phyloP scores from a whole-genome alignment of 192 early-diverging fungal species.

The Entomortierella beljakovae region DNA sequence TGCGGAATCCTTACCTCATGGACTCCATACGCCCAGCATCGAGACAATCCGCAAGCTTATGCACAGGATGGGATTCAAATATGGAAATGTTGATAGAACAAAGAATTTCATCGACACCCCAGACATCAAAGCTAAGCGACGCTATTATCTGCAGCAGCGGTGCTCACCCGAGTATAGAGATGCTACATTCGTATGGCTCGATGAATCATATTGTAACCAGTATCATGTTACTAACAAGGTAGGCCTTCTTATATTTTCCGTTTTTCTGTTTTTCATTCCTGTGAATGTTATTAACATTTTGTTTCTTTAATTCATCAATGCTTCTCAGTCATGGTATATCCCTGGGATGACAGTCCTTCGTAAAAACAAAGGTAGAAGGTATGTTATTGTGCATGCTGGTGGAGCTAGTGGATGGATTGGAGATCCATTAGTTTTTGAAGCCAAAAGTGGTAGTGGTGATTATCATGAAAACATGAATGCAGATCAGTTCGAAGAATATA shows the following conservation, averaged over 20 bases:
- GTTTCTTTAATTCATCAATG: too few species aligned
- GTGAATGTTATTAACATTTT: too few species aligned
- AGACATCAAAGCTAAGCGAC: not conserved
- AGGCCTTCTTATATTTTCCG: not conserved
- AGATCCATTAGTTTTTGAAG: conserved; percentile 8
- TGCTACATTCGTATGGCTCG: conserved; percentile 25
- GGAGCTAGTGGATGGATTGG: conserved; percentile 13
- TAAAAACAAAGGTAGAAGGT: conserved; percentile 3
- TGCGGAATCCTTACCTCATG: too few species aligned
- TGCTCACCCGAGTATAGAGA: conserved; percentile 21
- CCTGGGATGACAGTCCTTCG: conserved; percentile 12
- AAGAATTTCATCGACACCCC: conserved; percentile 21
- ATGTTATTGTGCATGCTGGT: conserved; percentile 18
- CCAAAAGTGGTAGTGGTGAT: not conserved
- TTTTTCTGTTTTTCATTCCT: too few species aligned
- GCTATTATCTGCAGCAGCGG: conserved; percentile 8
- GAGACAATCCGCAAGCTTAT: conserved; percentile 20
- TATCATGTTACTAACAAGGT: conserved; percentile 23
- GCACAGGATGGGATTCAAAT: conserved; percentile 7
- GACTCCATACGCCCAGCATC: not conserved
- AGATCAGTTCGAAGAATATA: conserved; percentile 10
- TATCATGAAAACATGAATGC: conserved; percentile 25
- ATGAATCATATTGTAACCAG: conserved; percentile 23
- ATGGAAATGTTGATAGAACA: conserved; percentile 2
- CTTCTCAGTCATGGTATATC: conserved; percentile 10